phyloP scores from a whole-genome alignment of 805 yeast genomes.

The Lipomyces oligophaga region DNA sequence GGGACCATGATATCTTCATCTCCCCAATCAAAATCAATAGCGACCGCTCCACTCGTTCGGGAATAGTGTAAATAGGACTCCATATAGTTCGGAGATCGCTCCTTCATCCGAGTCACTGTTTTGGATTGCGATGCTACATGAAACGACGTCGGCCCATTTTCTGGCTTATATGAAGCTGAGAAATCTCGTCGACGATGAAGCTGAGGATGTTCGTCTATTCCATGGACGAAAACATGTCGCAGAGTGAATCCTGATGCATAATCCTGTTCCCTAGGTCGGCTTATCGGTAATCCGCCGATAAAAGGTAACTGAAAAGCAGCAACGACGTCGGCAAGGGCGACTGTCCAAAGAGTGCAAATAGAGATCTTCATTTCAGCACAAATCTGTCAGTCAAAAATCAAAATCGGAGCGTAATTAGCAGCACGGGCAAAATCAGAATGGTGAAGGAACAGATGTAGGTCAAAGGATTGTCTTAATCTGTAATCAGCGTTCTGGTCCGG shows the following conservation, averaged over 20 bases:
- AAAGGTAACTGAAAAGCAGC: conserved; percentile 17
- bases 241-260: conserved; percentile 25
- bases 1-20: conserved; percentile 49
- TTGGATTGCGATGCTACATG: conserved; percentile 9
- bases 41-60: conserved; percentile 25
- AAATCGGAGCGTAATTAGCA: too few relatives aligned
- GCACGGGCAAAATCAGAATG: too few relatives aligned
- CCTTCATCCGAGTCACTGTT: conserved; percentile 38
- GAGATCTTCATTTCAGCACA: too few relatives aligned
- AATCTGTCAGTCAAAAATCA: too few relatives aligned
- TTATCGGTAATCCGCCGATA: conserved; percentile 9
- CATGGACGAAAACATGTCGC: conserved; percentile 26
- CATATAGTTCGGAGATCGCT: conserved; percentile 57
- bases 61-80: conserved; percentile 65
- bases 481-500: too few relatives aligned
- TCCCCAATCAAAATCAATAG: conserved; percentile 21
- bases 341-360: too few relatives aligned
- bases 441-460: too few relatives aligned
- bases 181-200: conserved; percentile 22
- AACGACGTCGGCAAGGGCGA: conserved; percentile 1
- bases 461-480: too few relatives aligned
- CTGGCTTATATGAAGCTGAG: conserved; percentile 6
- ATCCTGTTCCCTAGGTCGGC: background rate
- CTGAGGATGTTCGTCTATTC: conserved; percentile 18
- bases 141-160: conserved; percentile 12